These are phyloP conservation scores for Kodamaea neixiangensis DNA, from an alignment of 805 yeast genomes.

Conservation along the genomic window DNA sequence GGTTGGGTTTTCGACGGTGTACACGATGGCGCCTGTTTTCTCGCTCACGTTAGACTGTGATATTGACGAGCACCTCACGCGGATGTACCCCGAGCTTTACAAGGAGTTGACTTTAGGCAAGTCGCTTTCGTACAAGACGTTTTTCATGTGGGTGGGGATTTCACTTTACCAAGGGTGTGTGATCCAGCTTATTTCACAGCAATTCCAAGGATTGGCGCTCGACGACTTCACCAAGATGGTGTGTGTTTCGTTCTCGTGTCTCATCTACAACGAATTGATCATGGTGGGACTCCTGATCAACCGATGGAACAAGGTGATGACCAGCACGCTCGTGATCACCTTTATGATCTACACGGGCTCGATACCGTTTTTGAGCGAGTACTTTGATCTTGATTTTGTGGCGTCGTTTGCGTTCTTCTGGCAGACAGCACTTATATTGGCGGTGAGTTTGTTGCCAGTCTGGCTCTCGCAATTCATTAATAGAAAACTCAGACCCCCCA, in stretches of 20 bases:
- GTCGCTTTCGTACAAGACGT: slow-evolving; percentile 82
- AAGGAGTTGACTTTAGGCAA: slow-evolving; percentile 88
- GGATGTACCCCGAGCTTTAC: slow-evolving; percentile 91
- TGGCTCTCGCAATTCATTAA: slow-evolving; percentile 81
- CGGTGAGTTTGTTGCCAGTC: slow-evolving; percentile 79
- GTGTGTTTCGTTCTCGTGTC: slow-evolving; percentile 77
- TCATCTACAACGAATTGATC: slow-evolving; percentile 79
- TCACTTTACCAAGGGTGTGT: slow-evolving; percentile 90
- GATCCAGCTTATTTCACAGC: slow-evolving; percentile 81
- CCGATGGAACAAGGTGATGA: slow-evolving; percentile 86
- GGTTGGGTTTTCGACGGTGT: slow-evolving; percentile 97
- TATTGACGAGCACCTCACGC: slow-evolving; percentile 84
- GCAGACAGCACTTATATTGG: slow-evolving; percentile 65
- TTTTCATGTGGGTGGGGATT: slow-evolving; percentile 86
- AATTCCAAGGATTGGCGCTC: slow-evolving; percentile 61
- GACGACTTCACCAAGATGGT: slow-evolving; percentile 71
- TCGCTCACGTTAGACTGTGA: slow-evolving; percentile 89
- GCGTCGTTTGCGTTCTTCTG: slow-evolving; percentile 61
- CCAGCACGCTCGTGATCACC: slow-evolving; percentile 70
- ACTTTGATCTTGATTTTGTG: slow-evolving; percentile 72
- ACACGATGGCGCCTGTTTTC: slow-evolving; percentile 98
- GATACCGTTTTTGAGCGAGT: slow-evolving; percentile 84
- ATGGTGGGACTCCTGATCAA: slow-evolving; percentile 94
- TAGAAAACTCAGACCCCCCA: slow-evolving; percentile 85
- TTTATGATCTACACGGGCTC: slow-evolving; percentile 66